These are phyloP conservation scores for Beauveria caledonica DNA, from an alignment of 2,329 filamentous ascomycete genomes.

Conservation along the genomic window DNA sequence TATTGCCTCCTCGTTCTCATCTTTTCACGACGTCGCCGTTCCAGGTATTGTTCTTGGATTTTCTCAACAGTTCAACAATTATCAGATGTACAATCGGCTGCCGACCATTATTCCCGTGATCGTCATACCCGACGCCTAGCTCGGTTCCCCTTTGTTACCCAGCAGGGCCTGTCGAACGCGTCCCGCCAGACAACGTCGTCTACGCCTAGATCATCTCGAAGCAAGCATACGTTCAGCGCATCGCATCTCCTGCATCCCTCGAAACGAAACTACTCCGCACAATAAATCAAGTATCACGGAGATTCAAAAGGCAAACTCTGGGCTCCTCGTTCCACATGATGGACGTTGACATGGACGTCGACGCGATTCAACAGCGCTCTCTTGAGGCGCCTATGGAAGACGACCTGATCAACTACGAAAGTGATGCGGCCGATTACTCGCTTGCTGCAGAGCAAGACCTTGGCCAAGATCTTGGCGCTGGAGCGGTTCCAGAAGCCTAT, in stretches of 20 bases:
- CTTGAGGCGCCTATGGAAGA: conserved; percentile 21
- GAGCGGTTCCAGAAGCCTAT: conserved; percentile 13
- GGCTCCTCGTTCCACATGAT: conserved; percentile 14
- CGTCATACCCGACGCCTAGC: background rate
- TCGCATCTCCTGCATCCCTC: too few relatives aligned
- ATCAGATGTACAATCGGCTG: background rate
- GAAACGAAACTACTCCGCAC: background rate
- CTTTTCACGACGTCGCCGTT: background rate
- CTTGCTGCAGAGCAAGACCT: conserved; percentile 8
- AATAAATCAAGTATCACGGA: background rate
- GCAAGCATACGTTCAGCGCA: background rate
- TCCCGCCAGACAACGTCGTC: background rate
- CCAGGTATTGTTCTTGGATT: background rate
- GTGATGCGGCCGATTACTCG: conserved; percentile 19
- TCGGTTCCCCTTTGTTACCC: background rate
- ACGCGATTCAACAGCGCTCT: conserved; percentile 19
- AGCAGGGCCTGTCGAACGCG: background rate
- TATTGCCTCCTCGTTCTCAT: background rate
- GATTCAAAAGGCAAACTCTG: too few relatives aligned
- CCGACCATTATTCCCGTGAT: background rate
- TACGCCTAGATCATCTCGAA: background rate
- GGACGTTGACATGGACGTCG: conserved; percentile 26
- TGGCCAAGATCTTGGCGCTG: conserved; percentile 13
- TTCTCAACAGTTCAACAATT: background rate
- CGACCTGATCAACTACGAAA: conserved; percentile 32